Percentiles rank a stretch among this genome's conserved stretches.
phyloP scores from a whole-genome alignment of 2,329 filamentous ascomycete genomes.

The Monilinia laxa region DNA sequence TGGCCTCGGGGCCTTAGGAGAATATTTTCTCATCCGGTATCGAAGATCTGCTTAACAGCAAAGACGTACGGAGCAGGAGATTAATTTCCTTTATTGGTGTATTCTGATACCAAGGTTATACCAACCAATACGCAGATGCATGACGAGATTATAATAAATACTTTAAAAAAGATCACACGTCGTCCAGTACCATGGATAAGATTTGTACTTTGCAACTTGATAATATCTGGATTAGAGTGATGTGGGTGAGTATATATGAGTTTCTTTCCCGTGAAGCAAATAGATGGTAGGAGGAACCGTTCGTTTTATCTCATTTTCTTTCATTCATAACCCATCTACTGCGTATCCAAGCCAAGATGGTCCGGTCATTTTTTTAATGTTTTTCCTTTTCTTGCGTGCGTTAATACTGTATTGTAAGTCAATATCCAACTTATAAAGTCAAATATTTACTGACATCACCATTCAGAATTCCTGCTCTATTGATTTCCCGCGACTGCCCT shows the following conservation, averaged over 20 bases:
- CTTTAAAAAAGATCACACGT: not conserved
- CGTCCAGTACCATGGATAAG: not conserved
- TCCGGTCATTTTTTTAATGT: not conserved
- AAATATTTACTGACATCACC: not conserved
- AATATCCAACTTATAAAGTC: not conserved
- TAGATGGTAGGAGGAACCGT: not conserved
- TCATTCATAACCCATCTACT: not conserved
- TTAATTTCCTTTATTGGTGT: not conserved
- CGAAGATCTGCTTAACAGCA: not conserved
- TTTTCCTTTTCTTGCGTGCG: not conserved
- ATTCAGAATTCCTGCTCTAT: not conserved
- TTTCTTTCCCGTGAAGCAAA: too few relatives aligned
- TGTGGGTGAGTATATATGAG: not conserved
- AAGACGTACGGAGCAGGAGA: not conserved
- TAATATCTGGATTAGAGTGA: not conserved
- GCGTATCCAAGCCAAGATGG: constrained; percentile 11
- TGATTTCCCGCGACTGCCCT: not conserved
- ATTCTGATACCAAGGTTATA: not conserved
- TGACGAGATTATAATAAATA: not conserved
- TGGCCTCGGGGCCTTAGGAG: too few relatives aligned
- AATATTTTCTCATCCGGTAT: not conserved
- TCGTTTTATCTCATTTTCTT: not conserved
- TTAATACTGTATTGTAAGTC: constrained; percentile 3
- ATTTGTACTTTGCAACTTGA: not conserved
- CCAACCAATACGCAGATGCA: too few relatives aligned